Base-by-base conservation (phyloP, 306 rosid genomes). In the Delonix regia region DNA sequence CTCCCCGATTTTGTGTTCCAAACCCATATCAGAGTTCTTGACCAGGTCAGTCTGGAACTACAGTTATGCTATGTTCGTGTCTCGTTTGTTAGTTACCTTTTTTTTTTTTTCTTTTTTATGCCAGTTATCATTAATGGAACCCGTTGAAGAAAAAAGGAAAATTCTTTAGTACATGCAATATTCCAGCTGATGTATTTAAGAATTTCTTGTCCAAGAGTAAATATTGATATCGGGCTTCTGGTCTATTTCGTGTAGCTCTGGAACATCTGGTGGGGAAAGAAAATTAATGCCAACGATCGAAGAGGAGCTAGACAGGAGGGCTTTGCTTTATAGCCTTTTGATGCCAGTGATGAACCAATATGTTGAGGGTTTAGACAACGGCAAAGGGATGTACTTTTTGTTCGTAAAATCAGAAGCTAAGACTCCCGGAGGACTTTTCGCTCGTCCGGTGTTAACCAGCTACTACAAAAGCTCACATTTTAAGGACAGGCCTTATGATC, bases 211-310 rank as follows among this genome's bases (percentile, higher is more conserved):
- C 4, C 7, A 36, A 36, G 41, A 36, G 7, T 36, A 36, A 30
- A 5, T 36, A 36, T 36, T 44, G 48, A 11, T 12, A 44, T 44
- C 15, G 15, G 48, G 48, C 15, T 41, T 11, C 45, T 41, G 45
- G 10, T 44, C 14, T 38, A 16, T 62, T 34, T 27, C 36, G n/a
- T 19, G 48, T 72, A 87, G 91, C 59, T 87, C 91, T 0, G 89
- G 91, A 34, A 87, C 91, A 61, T 87, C 91, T 1, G 85, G 81
- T 0, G 91, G 91, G 60, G 91, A 87, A 75, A 83, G 91, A 64
- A 87, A 87, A 42, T 52, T 87, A 27, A 85, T 85, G 87, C 91
- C 91, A 21, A 80, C 91, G 15, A 85, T 73, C 4, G 86, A 83
- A 64, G 89, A 87, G 75, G 91, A 85, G 84, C 76, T 80, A 2